Evolutionary conservation across 73 alveolate genomes (phyloP).

Genomic region (Paramecium sexaurelia): DNA sequence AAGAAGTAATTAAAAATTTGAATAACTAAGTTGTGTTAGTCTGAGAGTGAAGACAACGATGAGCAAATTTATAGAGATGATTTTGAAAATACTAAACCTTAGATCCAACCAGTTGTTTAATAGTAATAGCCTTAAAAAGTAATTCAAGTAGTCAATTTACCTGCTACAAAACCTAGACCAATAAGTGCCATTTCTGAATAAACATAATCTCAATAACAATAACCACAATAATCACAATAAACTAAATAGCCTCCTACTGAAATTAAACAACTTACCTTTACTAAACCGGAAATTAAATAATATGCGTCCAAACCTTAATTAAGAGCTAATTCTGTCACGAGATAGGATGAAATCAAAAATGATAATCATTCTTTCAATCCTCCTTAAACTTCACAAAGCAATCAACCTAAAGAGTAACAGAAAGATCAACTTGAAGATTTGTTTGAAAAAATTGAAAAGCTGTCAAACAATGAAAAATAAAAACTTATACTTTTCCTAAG

Average conservation of each 20-base stretch:
- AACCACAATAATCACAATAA: background rate
- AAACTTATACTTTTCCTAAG: background rate
- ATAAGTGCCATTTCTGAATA: constrained; percentile 7
- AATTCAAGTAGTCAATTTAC: constrained; percentile 38
- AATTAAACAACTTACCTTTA: background rate
- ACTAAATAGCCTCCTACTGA: background rate
- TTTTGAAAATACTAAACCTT: background rate
- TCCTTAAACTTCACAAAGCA: background rate
- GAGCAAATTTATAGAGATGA: constrained; percentile 46
- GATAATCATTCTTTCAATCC: background rate
- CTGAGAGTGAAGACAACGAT: constrained; percentile 67
- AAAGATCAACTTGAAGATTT: constrained; percentile 16
- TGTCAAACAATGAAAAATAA: background rate
- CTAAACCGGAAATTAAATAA: background rate
- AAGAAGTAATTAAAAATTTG: constrained; percentile 14
- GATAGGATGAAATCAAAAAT: background rate
- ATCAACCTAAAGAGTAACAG: background rate
- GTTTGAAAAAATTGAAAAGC: constrained; percentile 19
- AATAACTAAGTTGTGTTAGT: constrained; percentile 41
- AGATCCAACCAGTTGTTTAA: background rate
- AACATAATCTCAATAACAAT: background rate
- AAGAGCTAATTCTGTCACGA: background rate
- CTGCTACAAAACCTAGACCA: constrained; percentile 54
- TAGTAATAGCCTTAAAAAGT: background rate
- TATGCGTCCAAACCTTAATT: constrained; percentile 51